A percentile compares a stretch with the other conserved stretches of the same genome.
These are phyloP conservation scores for Russula lepida DNA, from an alignment of 768 basidiomycete genomes.

Conservation along the genomic window DNA sequence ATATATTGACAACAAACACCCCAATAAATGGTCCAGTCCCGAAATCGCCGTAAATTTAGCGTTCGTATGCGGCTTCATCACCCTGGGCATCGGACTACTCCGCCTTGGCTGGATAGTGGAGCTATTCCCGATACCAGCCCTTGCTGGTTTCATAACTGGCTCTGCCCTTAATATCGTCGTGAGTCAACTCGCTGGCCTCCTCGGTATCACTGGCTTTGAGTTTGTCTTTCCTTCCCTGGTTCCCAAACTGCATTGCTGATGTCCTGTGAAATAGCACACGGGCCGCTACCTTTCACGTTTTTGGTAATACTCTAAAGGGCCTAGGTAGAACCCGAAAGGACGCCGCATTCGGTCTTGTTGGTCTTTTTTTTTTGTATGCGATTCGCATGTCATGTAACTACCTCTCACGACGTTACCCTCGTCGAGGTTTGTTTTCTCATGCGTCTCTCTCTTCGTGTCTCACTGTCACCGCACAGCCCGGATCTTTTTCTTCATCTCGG, in stretches of 20 bases:
- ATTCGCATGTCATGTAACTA: constrained; percentile 52
- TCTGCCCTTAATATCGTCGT: constrained; percentile 89
- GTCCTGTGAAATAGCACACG: constrained; percentile 51
- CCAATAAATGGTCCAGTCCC: constrained; percentile 51
- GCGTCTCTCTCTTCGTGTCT: background rate
- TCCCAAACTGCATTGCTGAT: background rate
- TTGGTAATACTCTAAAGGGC: constrained; percentile 89
- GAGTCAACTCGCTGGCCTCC: constrained; percentile 81
- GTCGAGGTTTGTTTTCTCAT: constrained; percentile 36
- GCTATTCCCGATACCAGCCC: constrained; percentile 81
- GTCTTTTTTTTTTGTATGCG: constrained; percentile 58
- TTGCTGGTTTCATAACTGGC: constrained; percentile 94
- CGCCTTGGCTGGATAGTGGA: constrained; percentile 93
- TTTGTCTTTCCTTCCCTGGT: constrained; percentile 31
- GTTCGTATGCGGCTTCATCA: constrained; percentile 85
- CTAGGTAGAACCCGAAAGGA: constrained; percentile 64
- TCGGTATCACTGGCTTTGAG: constrained; percentile 85
- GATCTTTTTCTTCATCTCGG: constrained; percentile 67
- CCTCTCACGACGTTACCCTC: constrained; percentile 51
- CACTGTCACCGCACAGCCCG: constrained; percentile 38
- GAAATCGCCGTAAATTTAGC: constrained; percentile 81
- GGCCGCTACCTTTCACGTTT: constrained; percentile 73
- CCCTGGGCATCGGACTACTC: constrained; percentile 80
- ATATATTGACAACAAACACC: constrained; percentile 46
- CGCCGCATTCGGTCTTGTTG: constrained; percentile 84